Evolutionary conservation across 2,329 filamentous ascomycete genomes (phyloP).

Genomic region (Dryadomyces quercus-mongolicae): DNA sequence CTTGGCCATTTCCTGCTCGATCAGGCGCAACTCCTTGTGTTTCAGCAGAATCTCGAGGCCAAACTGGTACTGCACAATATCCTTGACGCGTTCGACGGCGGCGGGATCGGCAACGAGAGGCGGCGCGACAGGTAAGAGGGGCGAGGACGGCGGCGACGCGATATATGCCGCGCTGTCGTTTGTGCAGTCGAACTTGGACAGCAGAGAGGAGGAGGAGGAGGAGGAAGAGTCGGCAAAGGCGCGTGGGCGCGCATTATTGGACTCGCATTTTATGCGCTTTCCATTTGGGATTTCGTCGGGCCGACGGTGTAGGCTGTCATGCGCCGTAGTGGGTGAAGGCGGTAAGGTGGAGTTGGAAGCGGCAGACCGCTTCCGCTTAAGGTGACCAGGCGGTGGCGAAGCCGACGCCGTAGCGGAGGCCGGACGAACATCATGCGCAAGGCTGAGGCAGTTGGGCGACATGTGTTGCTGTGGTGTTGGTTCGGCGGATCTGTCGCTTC

Average conservation of each 20-base stretch:
- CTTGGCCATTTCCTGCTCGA: constrained; percentile 93
- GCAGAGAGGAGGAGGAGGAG: no score
- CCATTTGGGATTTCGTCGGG: not conserved
- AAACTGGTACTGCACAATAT: constrained; percentile 74
- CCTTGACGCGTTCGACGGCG: constrained; percentile 44
- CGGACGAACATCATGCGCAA: constrained; percentile 11
- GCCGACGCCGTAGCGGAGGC: not conserved
- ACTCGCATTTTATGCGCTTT: constrained; percentile 19
- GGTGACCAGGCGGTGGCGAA: not conserved
- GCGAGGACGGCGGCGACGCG: constrained; percentile 9
- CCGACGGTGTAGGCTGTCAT: not conserved
- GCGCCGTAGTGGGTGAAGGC: constrained; percentile 4
- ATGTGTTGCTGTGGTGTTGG: constrained; percentile 24
- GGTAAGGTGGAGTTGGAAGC: constrained; percentile 3
- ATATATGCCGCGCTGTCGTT: constrained; percentile 1
- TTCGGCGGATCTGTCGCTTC: constrained; percentile 39
- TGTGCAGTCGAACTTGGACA: constrained; percentile 5
- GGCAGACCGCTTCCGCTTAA: constrained; percentile 11
- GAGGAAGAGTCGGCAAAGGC: not conserved
- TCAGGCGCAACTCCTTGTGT: constrained; percentile 85
- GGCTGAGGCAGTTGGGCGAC: constrained; percentile 17
- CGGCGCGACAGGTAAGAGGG: constrained; percentile 7
- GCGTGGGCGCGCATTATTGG: constrained; percentile 16
- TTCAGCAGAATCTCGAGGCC: constrained; percentile 86
- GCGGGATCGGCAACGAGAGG: constrained; percentile 8